A percentile compares a stretch with the other conserved stretches of the same genome.
phyloP scores from a whole-genome alignment of 179 eudicot species.

The Vitellaria paradoxa region DNA sequence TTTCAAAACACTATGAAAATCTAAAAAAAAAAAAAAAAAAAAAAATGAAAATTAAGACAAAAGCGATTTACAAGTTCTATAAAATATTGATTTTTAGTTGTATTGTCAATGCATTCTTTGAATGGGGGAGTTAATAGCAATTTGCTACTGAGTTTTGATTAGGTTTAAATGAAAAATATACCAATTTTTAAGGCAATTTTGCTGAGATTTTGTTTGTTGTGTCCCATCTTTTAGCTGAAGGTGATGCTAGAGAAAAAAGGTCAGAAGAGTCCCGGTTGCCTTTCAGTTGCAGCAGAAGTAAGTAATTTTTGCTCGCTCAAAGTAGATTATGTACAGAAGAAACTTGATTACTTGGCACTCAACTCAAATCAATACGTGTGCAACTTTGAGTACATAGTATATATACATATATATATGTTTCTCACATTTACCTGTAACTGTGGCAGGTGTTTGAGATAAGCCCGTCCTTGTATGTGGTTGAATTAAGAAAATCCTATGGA shows the following conservation, averaged over 20 bases:
- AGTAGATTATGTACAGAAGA: neutral
- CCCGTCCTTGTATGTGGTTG: slow-evolving; percentile 78
- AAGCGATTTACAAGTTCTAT: no score
- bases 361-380: no score
- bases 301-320: slow-evolving; percentile 26
- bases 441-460: slow-evolving; percentile 89
- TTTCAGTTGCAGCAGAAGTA: slow-evolving; percentile 88
- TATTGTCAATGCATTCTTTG: no score
- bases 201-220: no score
- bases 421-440: neutral
- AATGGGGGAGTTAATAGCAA: no score
- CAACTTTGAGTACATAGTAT: neutral
- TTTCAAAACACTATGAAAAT: neutral
- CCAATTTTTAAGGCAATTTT: no score
- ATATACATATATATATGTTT: no score
- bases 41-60: neutral
- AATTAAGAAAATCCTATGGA: slow-evolving; percentile 75
- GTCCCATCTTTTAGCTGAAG: slow-evolving; percentile 47
- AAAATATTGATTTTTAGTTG: no score
- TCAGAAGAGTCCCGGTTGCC: slow-evolving; percentile 51
- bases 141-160: no score
- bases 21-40: neutral
- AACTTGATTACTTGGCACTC: neutral
- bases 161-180: no score
- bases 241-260: slow-evolving; percentile 62